Base-by-base conservation (phyloP, 352 stramenopile species). In the Thalassiosira exigua region DNA sequence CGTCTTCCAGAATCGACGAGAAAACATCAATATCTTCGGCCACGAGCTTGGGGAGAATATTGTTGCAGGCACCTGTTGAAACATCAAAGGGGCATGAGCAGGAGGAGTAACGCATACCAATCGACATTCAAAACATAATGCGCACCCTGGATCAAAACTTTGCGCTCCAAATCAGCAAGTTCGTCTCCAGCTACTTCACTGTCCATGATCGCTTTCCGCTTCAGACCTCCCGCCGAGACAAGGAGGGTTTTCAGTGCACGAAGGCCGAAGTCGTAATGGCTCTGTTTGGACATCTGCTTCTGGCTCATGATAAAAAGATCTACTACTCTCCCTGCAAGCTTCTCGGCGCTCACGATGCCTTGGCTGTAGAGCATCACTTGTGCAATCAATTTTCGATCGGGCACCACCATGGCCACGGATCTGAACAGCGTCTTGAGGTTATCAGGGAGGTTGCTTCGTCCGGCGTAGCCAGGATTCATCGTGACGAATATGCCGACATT, bases 401-500 rank as follows among this genome's bases (percentile, higher is more conserved):
- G 98, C 11, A 97, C 95, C 71, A 99, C 97, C 98, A 99, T 99
- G 3, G 98, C 98, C 65, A 99, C 98, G 60, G 97, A 98, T 7
- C 98, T 91, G 93, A 99, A 99, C 1, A 99, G 90, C 62, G 98
- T 96, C 86, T 99, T 99, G 58, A 99, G 89, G 78, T 94, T 95
- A 56, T 95, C 91, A 14, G 92, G 92, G 12, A 96, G 76, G 50
- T 94, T 93, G 5, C 95, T 98, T 72, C 97, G 93, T 9, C 98
- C 98, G 61, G 98, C 98, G 84, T 99, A 99, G 24, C 90, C 90
- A 36, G 98, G 98, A 85, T 99, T 99, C 97, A 99, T 99, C 14
- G 98, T 99, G 32, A 99, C 97, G 85, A 99, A 99, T 64, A 99
- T 99, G 24, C 97, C 98, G 54, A 99, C 97, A 81, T 99, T 96